Evolutionary conservation across 2,329 filamentous ascomycete genomes (phyloP).

Genomic region (Epichloe scottii): DNA sequence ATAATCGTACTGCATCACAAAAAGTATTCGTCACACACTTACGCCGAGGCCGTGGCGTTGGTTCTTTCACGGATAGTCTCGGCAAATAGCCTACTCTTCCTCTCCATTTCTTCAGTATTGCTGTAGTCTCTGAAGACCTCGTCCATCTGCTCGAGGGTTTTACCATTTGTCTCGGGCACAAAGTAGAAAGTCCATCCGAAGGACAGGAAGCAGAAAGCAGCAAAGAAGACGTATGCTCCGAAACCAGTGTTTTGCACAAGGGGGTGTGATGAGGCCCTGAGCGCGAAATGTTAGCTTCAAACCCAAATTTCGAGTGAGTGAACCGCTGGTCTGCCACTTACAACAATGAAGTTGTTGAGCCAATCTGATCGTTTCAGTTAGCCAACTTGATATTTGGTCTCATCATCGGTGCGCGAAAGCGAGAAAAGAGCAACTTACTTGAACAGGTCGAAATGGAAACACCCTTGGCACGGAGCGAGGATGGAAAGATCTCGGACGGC

Average conservation of each 20-base stretch:
- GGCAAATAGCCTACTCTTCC: slow-evolving; percentile 3
- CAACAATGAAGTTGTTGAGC: slow-evolving; percentile 50
- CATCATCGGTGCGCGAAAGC: background rate
- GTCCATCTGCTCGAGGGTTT: slow-evolving; percentile 43
- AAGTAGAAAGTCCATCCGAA: slow-evolving; percentile 37
- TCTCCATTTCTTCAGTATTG: slow-evolving; percentile 11
- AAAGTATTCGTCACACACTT: background rate
- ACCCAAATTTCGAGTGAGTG: too few relatives aligned
- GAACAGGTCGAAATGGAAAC: slow-evolving; percentile 45
- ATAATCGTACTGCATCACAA: background rate
- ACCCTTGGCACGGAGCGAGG: slow-evolving; percentile 48
- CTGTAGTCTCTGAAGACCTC: slow-evolving; percentile 17
- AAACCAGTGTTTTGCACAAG: slow-evolving; percentile 37
- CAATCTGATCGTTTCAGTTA: slow-evolving; percentile 26
- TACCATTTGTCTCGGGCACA: slow-evolving; percentile 44
- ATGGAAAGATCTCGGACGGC: slow-evolving; percentile 48
- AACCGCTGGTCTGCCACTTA: slow-evolving; percentile 1
- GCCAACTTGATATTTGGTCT: too few relatives aligned
- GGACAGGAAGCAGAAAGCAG: slow-evolving; percentile 45
- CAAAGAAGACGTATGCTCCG: slow-evolving; percentile 48
- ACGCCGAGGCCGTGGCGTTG: background rate
- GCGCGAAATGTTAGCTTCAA: too few relatives aligned
- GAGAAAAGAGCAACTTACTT: slow-evolving; percentile 16
- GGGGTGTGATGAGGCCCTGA: slow-evolving; percentile 42
- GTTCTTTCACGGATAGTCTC: slow-evolving; percentile 3